These are phyloP conservation scores for Eucalyptus cloeziana DNA, from an alignment of 345 rosid genomes.

Conservation along the genomic window DNA sequence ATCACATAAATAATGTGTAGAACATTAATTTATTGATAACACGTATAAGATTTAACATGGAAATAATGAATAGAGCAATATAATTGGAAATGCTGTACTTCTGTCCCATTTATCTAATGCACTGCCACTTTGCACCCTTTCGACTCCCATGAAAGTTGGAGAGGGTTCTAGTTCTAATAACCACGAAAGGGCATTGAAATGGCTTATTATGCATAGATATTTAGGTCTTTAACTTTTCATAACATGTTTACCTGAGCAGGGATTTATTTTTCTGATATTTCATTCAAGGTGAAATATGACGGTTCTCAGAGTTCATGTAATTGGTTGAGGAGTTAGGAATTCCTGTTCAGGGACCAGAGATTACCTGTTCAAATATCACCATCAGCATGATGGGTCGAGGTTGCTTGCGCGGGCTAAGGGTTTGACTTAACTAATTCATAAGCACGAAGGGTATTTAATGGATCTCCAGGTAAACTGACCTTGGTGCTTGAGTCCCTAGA, in stretches of 20 bases:
- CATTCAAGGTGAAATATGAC: neutral
- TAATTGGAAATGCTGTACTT: too few relatives aligned
- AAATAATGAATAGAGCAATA: too few relatives aligned
- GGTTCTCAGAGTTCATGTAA: neutral
- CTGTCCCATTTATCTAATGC: too few relatives aligned
- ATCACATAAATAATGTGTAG: too few relatives aligned
- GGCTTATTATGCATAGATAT: neutral
- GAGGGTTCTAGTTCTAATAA: neutral
- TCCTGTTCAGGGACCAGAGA: rapidly evolving
- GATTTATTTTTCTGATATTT: neutral
- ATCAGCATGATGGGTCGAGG: neutral
- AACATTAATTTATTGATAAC: too few relatives aligned
- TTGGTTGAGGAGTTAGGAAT: neutral
- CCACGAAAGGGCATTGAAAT: too few relatives aligned
- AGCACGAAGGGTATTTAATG: neutral
- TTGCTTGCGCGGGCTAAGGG: rapidly evolving
- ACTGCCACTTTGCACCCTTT: neutral
- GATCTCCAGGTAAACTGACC: neutral
- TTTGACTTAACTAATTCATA: neutral
- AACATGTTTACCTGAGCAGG: neutral
- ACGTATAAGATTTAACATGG: too few relatives aligned
- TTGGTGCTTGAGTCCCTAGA: neutral
- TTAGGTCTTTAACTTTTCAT: neutral
- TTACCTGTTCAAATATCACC: neutral
- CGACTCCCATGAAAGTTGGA: neutral